Percentiles rank a stretch among this genome's conserved stretches.
phyloP scores from a whole-genome alignment of 2,329 filamentous ascomycete genomes.

The Tolypocladium tropicale region DNA sequence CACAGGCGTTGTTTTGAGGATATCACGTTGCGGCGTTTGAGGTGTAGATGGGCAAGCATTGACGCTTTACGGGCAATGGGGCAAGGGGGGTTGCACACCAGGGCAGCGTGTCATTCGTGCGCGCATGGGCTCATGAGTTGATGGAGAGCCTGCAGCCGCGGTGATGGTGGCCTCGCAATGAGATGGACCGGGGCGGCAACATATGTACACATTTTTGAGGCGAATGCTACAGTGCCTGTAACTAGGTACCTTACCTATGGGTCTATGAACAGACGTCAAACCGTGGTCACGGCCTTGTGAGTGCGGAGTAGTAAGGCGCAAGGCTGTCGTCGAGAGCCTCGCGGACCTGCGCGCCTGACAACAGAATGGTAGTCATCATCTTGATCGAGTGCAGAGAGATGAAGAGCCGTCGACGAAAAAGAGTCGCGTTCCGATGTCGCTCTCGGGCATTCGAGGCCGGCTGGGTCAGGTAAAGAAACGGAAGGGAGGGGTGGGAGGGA shows the following conservation, averaged over 20 bases:
- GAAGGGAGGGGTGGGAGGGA: background rate
- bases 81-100: background rate
- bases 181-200: background rate
- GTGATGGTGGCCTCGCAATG: background rate
- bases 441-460: background rate
- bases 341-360: background rate
- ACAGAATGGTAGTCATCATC: too few species aligned
- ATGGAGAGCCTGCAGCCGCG: background rate
- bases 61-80: background rate
- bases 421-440: background rate
- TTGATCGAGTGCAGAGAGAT: background rate
- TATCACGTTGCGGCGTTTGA: background rate
- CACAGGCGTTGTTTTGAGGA: background rate
- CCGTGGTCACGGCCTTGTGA: too few species aligned
- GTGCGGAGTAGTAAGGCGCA: too few species aligned
- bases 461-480: background rate
- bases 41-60: background rate
- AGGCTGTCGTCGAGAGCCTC: background rate
- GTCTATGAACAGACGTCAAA: too few species aligned
- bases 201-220: background rate
- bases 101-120: background rate
- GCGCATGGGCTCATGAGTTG: background rate
- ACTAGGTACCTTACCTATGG: too few species aligned
- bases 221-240: background rate
- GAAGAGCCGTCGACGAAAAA: background rate